Percentiles rank a stretch among this genome's conserved stretches.
Conservation (phyloP, 2,329 filamentous ascomycete genomes). For the Penicillium crustosum region DNA sequence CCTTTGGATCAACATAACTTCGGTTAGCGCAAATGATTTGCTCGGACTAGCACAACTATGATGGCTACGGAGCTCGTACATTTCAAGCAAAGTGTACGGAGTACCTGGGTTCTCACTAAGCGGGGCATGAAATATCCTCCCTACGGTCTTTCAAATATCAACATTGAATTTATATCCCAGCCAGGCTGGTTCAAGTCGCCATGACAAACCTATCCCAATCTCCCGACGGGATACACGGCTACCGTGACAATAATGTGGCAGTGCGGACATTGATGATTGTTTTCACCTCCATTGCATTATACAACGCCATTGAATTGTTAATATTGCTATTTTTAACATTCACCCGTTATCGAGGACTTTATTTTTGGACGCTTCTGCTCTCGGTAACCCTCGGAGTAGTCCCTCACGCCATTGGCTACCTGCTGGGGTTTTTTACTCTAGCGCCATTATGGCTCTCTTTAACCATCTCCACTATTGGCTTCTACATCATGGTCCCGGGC, state of each 20-base stretch:
- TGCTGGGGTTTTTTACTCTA: conserved; percentile 40
- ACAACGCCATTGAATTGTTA: conserved; percentile 50
- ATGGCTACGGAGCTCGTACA: conserved; percentile 16
- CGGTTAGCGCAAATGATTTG: conserved; percentile 9
- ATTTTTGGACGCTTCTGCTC: conserved; percentile 44
- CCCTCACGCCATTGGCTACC: conserved; percentile 41
- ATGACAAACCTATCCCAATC: conserved; percentile 21
- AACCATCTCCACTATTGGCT: conserved; percentile 52
- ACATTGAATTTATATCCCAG: background rate
- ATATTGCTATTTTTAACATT: conserved; percentile 42
- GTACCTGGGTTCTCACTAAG: conserved; percentile 6
- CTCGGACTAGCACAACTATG: conserved; percentile 6
- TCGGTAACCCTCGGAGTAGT: conserved; percentile 39
- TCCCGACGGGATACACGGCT: conserved; percentile 33
- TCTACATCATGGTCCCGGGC: conserved; percentile 61
- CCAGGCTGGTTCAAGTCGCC: background rate
- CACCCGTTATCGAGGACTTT: conserved; percentile 38
- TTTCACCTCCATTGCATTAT: conserved; percentile 43
- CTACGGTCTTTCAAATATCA: background rate
- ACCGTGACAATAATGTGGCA: conserved; percentile 22
- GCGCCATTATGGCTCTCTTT: conserved; percentile 38
- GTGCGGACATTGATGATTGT: conserved; percentile 34
- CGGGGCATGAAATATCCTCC: conserved; percentile 4
- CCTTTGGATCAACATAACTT: background rate
- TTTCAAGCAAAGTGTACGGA: conserved; percentile 8